These are phyloP conservation scores for Boletus sp. DNA, from an alignment of 768 basidiomycete species.

Conservation along the genomic window DNA sequence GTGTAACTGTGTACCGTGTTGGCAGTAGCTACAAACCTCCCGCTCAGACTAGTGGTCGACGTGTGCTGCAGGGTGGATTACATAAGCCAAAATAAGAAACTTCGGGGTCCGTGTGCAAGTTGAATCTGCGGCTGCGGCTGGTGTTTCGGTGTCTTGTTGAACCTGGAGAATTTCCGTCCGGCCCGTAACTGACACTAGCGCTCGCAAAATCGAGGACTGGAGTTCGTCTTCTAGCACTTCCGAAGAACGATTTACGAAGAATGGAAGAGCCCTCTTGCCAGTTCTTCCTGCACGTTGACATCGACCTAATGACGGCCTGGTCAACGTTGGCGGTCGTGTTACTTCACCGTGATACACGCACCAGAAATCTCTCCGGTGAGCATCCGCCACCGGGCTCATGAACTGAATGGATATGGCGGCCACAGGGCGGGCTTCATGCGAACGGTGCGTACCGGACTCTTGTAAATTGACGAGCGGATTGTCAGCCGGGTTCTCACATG, in stretches of 20 bases:
- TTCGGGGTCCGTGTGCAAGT: neutral
- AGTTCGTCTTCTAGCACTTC: constrained; percentile 7
- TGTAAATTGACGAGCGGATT: neutral
- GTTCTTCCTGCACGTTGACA: constrained; percentile 2
- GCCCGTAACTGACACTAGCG: constrained; percentile 6
- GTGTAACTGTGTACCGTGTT: no score
- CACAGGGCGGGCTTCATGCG: neutral
- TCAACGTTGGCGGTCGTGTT: neutral
- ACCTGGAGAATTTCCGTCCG: constrained; percentile 3
- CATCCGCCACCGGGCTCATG: constrained; percentile 21
- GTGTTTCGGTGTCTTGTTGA: neutral
- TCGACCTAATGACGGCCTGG: constrained; percentile 6
- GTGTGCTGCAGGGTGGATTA: constrained; percentile 4
- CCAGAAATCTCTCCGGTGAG: neutral
- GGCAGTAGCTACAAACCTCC: no score
- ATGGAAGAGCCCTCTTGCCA: constrained; percentile 15
- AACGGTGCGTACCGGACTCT: constrained; percentile 2
- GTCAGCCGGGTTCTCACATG: neutral
- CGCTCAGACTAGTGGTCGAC: no score
- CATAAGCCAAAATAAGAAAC: neutral
- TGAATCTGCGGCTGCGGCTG: neutral
- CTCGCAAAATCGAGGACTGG: constrained; percentile 18
- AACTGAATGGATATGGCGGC: neutral
- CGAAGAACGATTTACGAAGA: constrained; percentile 21
- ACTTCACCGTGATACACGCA: constrained; percentile 1